These are phyloP conservation scores for Schoenoplectus tabernaemontani DNA, from an alignment of 202 grass and related monocot genomes.

Conservation along the genomic window DNA sequence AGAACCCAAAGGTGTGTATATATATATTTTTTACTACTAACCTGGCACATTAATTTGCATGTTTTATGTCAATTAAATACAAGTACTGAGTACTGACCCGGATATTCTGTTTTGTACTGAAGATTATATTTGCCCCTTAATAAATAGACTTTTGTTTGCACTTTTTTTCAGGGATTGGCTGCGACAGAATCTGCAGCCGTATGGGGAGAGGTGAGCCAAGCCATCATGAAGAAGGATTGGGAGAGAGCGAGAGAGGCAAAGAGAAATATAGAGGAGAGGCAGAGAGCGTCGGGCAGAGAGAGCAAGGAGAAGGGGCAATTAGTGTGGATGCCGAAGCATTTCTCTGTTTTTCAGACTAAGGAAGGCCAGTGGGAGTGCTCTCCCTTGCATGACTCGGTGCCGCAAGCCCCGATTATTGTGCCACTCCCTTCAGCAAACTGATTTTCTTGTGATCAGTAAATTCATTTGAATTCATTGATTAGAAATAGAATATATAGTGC, in stretches of 20 bases:
- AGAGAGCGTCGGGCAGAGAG: slow-evolving; percentile 54
- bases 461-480: neutral
- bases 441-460: neutral
- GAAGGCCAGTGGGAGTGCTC: slow-evolving; percentile 65
- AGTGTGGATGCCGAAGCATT: slow-evolving; percentile 75
- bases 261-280: slow-evolving; percentile 48
- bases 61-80: neutral
- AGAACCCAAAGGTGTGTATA: slow-evolving; percentile 37
- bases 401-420: slow-evolving; percentile 45
- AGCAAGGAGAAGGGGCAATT: slow-evolving; percentile 39
- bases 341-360: slow-evolving; percentile 55
- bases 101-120: neutral
- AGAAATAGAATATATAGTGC: neutral
- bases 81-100: neutral
- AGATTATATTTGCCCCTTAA: neutral
- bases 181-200: slow-evolving; percentile 45
- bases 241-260: slow-evolving; percentile 56
- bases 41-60: neutral
- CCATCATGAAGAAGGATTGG: slow-evolving; percentile 74
- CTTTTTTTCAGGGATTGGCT: slow-evolving; percentile 38
- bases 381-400: slow-evolving; percentile 40
- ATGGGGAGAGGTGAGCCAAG: slow-evolving; percentile 61
- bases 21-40: neutral
- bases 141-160: neutral
- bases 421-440: neutral